Evolutionary conservation across 83 land plant genomes (phyloP).

Genomic region (Thuja plicata): DNA sequence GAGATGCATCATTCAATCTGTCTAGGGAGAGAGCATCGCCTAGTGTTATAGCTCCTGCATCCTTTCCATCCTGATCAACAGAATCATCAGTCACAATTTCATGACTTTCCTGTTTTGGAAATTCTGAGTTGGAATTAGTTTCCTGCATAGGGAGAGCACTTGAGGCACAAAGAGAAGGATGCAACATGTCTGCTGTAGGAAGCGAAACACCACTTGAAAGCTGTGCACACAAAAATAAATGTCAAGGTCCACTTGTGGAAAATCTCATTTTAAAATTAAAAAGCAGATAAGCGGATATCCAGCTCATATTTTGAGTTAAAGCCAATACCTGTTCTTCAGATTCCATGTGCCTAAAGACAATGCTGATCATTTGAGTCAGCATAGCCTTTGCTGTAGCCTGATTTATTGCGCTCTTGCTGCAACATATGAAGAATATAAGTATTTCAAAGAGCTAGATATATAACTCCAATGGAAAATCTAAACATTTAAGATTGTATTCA

Average conservation of each 20-base stretch:
- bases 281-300: not conserved
- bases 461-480: not conserved
- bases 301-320: not conserved
- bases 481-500: not conserved
- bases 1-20: conserved; percentile 33
- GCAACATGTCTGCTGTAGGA: not conserved
- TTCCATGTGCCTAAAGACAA: conserved; percentile 90
- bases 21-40: conserved; percentile 37
- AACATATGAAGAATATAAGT: conserved; percentile 9
- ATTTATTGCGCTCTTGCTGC: conserved; percentile 88
- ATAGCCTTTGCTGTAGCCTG: conserved; percentile 99
- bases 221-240: not conserved
- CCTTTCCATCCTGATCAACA: conserved; percentile 22
- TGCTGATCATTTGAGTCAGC: conserved; percentile 93
- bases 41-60: conserved; percentile 30
- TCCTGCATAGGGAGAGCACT: not conserved
- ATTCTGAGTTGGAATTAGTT: not conserved
- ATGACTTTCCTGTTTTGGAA: not conserved
- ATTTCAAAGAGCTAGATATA: not conserved
- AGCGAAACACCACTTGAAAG: not conserved
- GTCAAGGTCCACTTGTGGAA: not conserved
- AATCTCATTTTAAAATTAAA: not conserved
- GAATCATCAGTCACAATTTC: conserved; percentile 15
- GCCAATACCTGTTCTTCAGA: conserved; percentile 56
- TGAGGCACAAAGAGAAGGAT: not conserved